These are phyloP conservation scores for Metschnikowia noctiluminum DNA, from an alignment of 805 yeast genomes.

Conservation along the genomic window DNA sequence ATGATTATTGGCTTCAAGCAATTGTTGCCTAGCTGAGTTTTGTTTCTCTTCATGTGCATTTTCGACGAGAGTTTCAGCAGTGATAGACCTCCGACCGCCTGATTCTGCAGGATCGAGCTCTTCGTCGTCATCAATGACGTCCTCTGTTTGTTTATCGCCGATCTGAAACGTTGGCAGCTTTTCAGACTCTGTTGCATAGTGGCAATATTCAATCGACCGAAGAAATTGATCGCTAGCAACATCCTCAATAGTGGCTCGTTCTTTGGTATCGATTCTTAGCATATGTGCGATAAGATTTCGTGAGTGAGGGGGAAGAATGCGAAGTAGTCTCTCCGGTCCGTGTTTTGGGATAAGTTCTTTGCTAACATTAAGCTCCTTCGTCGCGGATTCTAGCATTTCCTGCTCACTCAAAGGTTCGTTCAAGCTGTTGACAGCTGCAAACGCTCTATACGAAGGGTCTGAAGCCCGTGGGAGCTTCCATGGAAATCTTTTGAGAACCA, in stretches of 20 bases:
- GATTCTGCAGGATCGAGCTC: neutral
- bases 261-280: slow-evolving; percentile 57
- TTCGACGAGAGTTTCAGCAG: neutral
- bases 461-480: slow-evolving; percentile 87
- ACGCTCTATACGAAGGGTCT: slow-evolving; percentile 74
- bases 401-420: slow-evolving; percentile 13
- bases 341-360: slow-evolving; percentile 12
- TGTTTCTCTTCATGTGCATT: neutral
- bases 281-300: slow-evolving; percentile 60
- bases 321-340: slow-evolving; percentile 72
- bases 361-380: slow-evolving; percentile 12
- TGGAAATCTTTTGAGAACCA: slow-evolving; percentile 83
- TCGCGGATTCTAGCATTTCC: slow-evolving; percentile 11
- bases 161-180: slow-evolving; percentile 3
- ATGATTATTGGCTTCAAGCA: slow-evolving; percentile 40
- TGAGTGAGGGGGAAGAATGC: slow-evolving; percentile 66
- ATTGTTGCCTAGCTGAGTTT: neutral
- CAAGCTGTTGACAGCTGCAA: slow-evolving; percentile 25
- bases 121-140: neutral
- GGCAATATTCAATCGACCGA: slow-evolving; percentile 54
- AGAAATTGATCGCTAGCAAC: slow-evolving; percentile 60
- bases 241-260: slow-evolving; percentile 57
- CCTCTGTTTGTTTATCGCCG: slow-evolving; percentile 1
- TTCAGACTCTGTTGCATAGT: slow-evolving; percentile 18
- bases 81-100: neutral